These are phyloP conservation scores for Trametes sanguinea DNA, from an alignment of 768 basidiomycete species.

Conservation along the genomic window DNA sequence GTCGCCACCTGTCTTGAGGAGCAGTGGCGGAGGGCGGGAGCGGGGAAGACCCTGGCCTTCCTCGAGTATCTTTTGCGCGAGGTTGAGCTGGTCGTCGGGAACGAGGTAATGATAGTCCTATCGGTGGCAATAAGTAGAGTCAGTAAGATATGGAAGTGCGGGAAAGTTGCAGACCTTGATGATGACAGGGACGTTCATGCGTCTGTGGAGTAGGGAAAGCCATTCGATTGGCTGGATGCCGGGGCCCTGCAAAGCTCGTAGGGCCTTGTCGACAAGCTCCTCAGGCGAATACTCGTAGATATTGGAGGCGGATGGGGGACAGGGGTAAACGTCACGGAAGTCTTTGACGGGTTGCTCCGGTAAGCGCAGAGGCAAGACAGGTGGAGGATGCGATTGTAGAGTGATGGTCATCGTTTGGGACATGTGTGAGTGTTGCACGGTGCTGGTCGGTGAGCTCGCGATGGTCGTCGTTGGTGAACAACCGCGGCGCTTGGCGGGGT, in stretches of 20 bases:
- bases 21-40: slow-evolving; percentile 5
- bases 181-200: slow-evolving; percentile 19
- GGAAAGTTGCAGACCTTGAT: background rate
- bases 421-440: too few relatives aligned
- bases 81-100: slow-evolving; percentile 12
- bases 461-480: too few relatives aligned
- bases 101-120: slow-evolving; percentile 17
- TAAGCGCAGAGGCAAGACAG: too few relatives aligned
- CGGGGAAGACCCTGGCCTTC: slow-evolving; percentile 1
- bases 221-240: slow-evolving; percentile 18
- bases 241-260: slow-evolving; percentile 4
- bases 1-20: slow-evolving; percentile 13
- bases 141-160: background rate
- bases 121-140: background rate
- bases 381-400: background rate
- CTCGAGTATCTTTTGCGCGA: slow-evolving; percentile 1
- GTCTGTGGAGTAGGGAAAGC: slow-evolving; percentile 14
- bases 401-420: background rate
- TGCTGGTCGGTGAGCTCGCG: too few relatives aligned
- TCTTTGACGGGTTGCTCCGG: background rate
- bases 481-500: too few relatives aligned
- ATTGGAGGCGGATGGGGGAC: background rate
- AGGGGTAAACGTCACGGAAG: background rate
- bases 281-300: slow-evolving; percentile 8
- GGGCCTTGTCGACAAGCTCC: slow-evolving; percentile 18